phyloP scores from a whole-genome alignment of 768 basidiomycete species.

The Lactifluus hygrophoroides region DNA sequence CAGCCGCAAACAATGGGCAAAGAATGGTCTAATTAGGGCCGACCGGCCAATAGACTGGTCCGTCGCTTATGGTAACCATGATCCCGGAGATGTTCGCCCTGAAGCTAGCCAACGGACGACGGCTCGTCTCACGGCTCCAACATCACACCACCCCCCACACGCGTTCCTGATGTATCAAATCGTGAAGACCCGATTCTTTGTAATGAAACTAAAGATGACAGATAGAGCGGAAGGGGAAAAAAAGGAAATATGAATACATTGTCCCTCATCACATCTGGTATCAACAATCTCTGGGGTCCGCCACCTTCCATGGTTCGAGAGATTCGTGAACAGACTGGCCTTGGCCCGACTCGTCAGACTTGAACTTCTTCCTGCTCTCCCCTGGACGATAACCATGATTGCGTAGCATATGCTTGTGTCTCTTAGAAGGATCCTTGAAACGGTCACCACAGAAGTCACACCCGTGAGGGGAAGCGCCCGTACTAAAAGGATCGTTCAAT shows the following conservation, averaged over 20 bases:
- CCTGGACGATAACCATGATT: constrained; percentile 43
- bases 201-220: constrained; percentile 8
- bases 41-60: constrained; percentile 4
- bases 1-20: constrained; percentile 4
- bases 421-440: constrained; percentile 59
- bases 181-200: not conserved
- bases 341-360: constrained; percentile 10
- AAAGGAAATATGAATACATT: constrained; percentile 10
- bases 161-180: constrained; percentile 3
- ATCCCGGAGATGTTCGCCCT: constrained; percentile 1
- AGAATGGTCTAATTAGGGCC: constrained; percentile 14
- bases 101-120: constrained; percentile 1
- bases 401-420: constrained; percentile 50
- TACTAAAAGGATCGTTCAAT: constrained; percentile 30
- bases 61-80: constrained; percentile 8
- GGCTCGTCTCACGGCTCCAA: constrained; percentile 9
- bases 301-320: constrained; percentile 19
- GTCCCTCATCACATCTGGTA: not conserved
- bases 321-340: constrained; percentile 24
- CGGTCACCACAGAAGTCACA: constrained; percentile 44
- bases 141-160: constrained; percentile 8
- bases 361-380: constrained; percentile 32
- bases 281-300: not conserved
- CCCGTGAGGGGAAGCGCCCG: constrained; percentile 46
- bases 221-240: not conserved